These are phyloP conservation scores for Alternaria ventricosa DNA, from an alignment of 2,329 filamentous ascomycete species.

Conservation along the genomic window DNA sequence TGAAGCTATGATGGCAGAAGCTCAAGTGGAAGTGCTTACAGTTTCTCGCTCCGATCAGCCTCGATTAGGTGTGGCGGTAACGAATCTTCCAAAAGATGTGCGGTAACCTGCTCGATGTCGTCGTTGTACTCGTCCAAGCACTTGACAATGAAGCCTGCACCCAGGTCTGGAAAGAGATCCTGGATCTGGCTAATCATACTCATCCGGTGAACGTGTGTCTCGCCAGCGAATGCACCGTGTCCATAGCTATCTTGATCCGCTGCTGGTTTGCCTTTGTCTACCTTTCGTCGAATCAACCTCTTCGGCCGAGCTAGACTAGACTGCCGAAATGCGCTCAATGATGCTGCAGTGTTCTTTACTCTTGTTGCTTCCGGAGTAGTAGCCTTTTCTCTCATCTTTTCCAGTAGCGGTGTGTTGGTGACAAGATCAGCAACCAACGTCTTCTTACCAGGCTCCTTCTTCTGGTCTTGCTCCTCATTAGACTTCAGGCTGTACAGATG, in stretches of 20 bases:
- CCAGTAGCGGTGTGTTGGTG: slow-evolving; percentile 77
- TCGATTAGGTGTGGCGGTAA: slow-evolving; percentile 71
- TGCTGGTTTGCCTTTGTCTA: slow-evolving; percentile 70
- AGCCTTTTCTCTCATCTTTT: slow-evolving; percentile 64
- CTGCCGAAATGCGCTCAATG: slow-evolving; percentile 64
- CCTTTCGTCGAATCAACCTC: slow-evolving; percentile 62
- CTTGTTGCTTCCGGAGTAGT: slow-evolving; percentile 60
- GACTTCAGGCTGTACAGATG: slow-evolving; percentile 81
- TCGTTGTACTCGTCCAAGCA: slow-evolving; percentile 81
- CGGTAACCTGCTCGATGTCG: slow-evolving; percentile 78
- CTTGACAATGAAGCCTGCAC: slow-evolving; percentile 79
- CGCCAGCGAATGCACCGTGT: slow-evolving; percentile 46
- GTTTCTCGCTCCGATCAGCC: slow-evolving; percentile 68
- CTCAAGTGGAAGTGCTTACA: slow-evolving; percentile 51
- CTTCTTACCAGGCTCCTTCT: slow-evolving; percentile 47
- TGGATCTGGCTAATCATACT: slow-evolving; percentile 89
- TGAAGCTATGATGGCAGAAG: background rate
- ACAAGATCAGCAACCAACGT: slow-evolving; percentile 84
- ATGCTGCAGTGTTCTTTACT: slow-evolving; percentile 66
- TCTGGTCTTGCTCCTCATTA: slow-evolving; percentile 68
- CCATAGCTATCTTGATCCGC: slow-evolving; percentile 44
- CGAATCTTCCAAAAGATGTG: slow-evolving; percentile 79
- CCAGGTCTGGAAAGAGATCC: slow-evolving; percentile 88
- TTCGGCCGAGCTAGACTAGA: slow-evolving; percentile 60
- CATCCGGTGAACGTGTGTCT: slow-evolving; percentile 79